These are phyloP conservation scores for Aspergillus costaricaensis DNA, from an alignment of 2,329 filamentous ascomycete genomes.

Conservation along the genomic window DNA sequence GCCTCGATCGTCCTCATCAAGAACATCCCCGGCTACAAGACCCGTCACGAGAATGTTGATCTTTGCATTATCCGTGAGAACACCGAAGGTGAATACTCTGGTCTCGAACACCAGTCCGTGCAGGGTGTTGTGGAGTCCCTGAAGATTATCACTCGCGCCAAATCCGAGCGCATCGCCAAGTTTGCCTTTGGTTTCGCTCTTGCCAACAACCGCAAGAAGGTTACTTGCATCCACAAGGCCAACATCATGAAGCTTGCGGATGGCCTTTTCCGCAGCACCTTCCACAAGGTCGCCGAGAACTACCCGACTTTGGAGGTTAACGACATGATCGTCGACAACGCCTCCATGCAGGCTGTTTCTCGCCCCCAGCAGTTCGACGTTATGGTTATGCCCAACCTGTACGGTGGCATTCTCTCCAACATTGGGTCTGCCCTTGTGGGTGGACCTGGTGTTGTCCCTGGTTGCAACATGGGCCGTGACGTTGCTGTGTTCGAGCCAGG, in stretches of 20 bases:
- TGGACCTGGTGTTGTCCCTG: slow-evolving; percentile 93
- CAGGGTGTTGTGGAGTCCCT: slow-evolving; percentile 96
- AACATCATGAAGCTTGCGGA: slow-evolving; percentile 99
- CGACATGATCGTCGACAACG: slow-evolving; percentile 99
- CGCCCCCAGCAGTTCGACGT: slow-evolving; percentile 98
- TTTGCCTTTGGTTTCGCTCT: slow-evolving; percentile 98
- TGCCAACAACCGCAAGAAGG: slow-evolving; percentile 98
- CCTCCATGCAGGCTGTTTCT: slow-evolving; percentile 98
- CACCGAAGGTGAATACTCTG: slow-evolving; percentile 99
- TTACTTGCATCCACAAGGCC: slow-evolving; percentile 99
- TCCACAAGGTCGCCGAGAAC: slow-evolving; percentile 89
- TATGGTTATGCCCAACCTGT: slow-evolving; percentile 99
- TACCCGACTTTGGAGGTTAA: slow-evolving; percentile 94
- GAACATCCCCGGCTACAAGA: slow-evolving; percentile 99
- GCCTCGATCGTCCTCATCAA: slow-evolving; percentile 97
- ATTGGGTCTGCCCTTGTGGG: slow-evolving; percentile 96
- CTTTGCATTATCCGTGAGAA: slow-evolving; percentile 99
- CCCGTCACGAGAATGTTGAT: slow-evolving; percentile 95
- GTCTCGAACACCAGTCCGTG: slow-evolving; percentile 97
- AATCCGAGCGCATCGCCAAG: slow-evolving; percentile 98
- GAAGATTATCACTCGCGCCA: slow-evolving; percentile 99
- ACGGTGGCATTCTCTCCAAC: slow-evolving; percentile 98
- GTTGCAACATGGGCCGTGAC: slow-evolving; percentile 99
- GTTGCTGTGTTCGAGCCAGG: slow-evolving; percentile 98
- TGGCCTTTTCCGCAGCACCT: slow-evolving; percentile 96